phyloP scores from a whole-genome alignment of 129 eudicot species.

The Chrysanthemum makinoi region DNA sequence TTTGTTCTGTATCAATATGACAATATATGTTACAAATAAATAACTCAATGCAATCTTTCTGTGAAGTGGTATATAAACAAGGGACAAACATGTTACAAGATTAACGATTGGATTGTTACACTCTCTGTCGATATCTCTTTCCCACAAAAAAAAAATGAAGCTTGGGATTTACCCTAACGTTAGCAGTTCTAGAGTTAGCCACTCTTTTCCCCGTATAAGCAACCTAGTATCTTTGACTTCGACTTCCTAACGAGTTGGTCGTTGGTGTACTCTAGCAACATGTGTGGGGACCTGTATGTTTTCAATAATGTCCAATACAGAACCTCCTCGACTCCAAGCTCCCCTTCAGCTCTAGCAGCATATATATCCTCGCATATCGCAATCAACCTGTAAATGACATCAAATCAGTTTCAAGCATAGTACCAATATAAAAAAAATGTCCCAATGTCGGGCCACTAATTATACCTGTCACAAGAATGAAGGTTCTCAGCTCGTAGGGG shows the following conservation, averaged over 20 bases:
- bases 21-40: too few species aligned
- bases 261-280: constrained; percentile 48
- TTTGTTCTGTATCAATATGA: too few species aligned
- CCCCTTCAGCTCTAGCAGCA: constrained; percentile 59
- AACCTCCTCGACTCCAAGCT: constrained; percentile 59
- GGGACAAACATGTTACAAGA: constrained; percentile 31
- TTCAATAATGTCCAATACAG: constrained; percentile 53
- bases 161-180: constrained; percentile 22
- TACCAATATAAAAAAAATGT: not conserved
- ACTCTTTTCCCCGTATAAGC: not conserved
- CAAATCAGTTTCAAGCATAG: constrained; percentile 8
- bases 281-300: constrained; percentile 49
- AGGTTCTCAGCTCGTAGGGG: constrained; percentile 47
- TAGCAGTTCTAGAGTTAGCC: constrained; percentile 32
- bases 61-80: constrained; percentile 25
- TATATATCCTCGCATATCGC: constrained; percentile 56
- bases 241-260: constrained; percentile 29
- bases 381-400: constrained; percentile 36
- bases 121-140: not conserved
- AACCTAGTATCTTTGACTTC: constrained; percentile 4
- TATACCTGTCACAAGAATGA: constrained; percentile 59
- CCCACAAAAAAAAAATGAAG: not conserved
- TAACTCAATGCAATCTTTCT: not conserved
- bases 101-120: constrained; percentile 14
- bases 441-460: not conserved